Evolutionary conservation across 2,329 filamentous ascomycete genomes (phyloP).

Genomic region (Coniochaeta sp.): DNA sequence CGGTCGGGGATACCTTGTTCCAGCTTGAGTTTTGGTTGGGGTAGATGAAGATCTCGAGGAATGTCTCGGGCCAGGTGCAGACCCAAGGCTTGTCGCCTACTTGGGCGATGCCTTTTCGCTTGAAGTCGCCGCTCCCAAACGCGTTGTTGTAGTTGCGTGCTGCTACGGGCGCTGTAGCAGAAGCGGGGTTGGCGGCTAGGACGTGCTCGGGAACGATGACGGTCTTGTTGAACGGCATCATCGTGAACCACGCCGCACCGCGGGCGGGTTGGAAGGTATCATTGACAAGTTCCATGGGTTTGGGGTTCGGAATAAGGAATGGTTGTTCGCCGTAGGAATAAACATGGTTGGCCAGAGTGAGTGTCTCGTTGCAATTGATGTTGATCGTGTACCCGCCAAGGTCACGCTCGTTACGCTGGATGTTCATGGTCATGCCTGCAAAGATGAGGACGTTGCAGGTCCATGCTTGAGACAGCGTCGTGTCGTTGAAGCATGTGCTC

Average conservation of each 20-base stretch:
- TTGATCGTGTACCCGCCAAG: slow-evolving; percentile 31
- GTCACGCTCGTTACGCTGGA: slow-evolving; percentile 23
- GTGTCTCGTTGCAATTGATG: slow-evolving; percentile 29
- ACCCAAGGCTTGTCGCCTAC: slow-evolving; percentile 50
- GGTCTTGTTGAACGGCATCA: slow-evolving; percentile 47
- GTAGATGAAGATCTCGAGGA: slow-evolving; percentile 51
- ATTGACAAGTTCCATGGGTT: slow-evolving; percentile 39
- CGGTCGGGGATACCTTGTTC: slow-evolving; percentile 8
- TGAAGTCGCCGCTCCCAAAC: slow-evolving; percentile 16
- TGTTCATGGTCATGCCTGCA: slow-evolving; percentile 27
- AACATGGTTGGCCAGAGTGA: slow-evolving; percentile 25
- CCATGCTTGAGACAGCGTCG: slow-evolving; percentile 52
- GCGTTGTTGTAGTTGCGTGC: slow-evolving; percentile 6
- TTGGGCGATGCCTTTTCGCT: slow-evolving; percentile 30
- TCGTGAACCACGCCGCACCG: slow-evolving; percentile 47
- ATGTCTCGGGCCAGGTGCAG: slow-evolving; percentile 50
- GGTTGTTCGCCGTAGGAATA: slow-evolving; percentile 50
- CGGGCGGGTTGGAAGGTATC: slow-evolving; percentile 40
- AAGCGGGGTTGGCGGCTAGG: slow-evolving; percentile 6
- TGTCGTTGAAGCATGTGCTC: slow-evolving; percentile 50
- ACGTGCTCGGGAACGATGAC: slow-evolving; percentile 39
- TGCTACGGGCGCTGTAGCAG: not conserved
- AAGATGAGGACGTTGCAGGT: slow-evolving; percentile 48
- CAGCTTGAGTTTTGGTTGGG: slow-evolving; percentile 42
- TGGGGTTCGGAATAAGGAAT: slow-evolving; percentile 31